Conservation (phyloP, 108 stramenopile species). For the Pseudonitzschia delicatissima region DNA sequence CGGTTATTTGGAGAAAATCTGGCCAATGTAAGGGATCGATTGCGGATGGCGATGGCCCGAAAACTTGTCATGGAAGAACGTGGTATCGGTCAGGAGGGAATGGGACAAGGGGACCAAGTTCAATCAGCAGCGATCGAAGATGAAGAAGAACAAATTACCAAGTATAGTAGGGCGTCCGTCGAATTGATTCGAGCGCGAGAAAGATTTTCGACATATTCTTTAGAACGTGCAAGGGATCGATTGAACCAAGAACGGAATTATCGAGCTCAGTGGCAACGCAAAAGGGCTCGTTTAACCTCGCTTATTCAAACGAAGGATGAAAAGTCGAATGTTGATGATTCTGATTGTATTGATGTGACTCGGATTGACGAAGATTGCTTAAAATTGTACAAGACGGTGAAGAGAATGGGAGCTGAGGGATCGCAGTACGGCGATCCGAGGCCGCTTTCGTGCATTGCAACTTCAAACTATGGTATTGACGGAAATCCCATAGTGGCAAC, state of each 20-base stretch:
- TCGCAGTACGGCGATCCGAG: constrained; percentile 82
- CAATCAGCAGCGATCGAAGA: constrained; percentile 24
- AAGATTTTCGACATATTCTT: constrained; percentile 67
- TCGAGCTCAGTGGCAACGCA: constrained; percentile 52
- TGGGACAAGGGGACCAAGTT: neutral
- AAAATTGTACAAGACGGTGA: constrained; percentile 48
- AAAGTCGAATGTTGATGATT: constrained; percentile 17
- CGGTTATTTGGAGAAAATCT: constrained; percentile 91
- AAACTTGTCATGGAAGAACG: constrained; percentile 51
- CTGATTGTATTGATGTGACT: constrained; percentile 36
- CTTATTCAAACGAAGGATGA: constrained; percentile 34
- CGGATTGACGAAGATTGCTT: constrained; percentile 55
- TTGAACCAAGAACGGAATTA: constrained; percentile 68
- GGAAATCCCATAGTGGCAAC: constrained; percentile 70
- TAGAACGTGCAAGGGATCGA: constrained; percentile 60
- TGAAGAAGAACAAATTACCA: constrained; percentile 58
- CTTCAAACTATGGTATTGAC: constrained; percentile 28
- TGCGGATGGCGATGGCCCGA: constrained; percentile 69
- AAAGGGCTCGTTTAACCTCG: constrained; percentile 36
- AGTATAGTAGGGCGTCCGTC: constrained; percentile 82
- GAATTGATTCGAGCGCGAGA: constrained; percentile 80
- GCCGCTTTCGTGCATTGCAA: constrained; percentile 59
- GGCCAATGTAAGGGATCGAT: constrained; percentile 79
- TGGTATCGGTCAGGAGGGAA: constrained; percentile 10
- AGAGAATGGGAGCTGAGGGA: constrained; percentile 69